Percentiles rank a stretch among this genome's conserved stretches.
Conservation (phyloP, 306 rosid genomes). For the Fragaria vesca region DNA sequence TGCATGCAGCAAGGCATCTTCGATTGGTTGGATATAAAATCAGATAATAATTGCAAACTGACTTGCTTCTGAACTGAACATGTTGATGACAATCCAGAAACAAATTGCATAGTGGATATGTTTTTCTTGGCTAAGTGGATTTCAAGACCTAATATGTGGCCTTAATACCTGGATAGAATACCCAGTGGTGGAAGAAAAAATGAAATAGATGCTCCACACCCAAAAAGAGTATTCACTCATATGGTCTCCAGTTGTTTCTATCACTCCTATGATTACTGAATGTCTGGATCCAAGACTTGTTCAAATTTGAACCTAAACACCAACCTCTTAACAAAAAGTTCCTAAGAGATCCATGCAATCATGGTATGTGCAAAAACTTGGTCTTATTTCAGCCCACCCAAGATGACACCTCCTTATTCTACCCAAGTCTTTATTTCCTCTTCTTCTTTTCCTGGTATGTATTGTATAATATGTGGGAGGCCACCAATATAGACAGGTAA, state of each 20-base stretch:
- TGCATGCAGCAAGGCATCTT: not conserved
- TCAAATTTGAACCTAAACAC: not conserved
- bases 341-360: not conserved
- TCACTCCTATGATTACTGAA: not conserved
- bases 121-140: not conserved
- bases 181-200: slow-evolving; percentile 7
- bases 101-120: not conserved
- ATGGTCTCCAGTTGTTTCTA: not conserved
- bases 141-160: not conserved
- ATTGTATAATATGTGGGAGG: not conserved
- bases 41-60: not conserved
- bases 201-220: slow-evolving; percentile 3
- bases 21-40: not conserved
- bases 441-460: not conserved
- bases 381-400: slow-evolving; percentile 7
- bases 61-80: slow-evolving; percentile 13
- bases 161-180: slow-evolving; percentile 2
- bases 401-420: not conserved
- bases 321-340: not conserved
- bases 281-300: not conserved
- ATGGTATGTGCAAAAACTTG: slow-evolving; percentile 1
- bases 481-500: slow-evolving; percentile 1
- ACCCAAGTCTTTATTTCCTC: not conserved
- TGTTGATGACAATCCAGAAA: slow-evolving; percentile 17
- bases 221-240: not conserved